These are phyloP conservation scores for Gossypium sturtianum DNA, from an alignment of 345 rosid species.

Conservation along the genomic window DNA sequence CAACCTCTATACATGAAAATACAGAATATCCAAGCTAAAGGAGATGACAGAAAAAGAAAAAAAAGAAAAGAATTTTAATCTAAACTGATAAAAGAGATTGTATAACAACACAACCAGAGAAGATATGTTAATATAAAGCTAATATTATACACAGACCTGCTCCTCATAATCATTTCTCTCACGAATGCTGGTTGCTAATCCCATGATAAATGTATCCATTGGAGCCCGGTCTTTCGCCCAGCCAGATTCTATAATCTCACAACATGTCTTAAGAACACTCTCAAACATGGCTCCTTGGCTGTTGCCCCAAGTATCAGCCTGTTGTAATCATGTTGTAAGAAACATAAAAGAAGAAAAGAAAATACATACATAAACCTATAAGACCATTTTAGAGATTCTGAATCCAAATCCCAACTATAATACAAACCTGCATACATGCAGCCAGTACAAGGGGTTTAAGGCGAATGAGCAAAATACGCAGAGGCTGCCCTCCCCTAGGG, in stretches of 20 bases:
- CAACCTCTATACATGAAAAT: neutral
- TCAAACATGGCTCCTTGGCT: conserved; percentile 83
- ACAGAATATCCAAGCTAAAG: neutral
- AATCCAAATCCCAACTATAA: conserved; percentile 12
- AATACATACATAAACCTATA: neutral
- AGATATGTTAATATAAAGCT: neutral
- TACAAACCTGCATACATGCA: conserved; percentile 76
- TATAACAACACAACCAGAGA: neutral
- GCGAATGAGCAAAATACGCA: conserved; percentile 92
- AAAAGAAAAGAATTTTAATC: neutral
- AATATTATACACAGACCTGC: conserved; percentile 45
- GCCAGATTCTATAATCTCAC: conserved; percentile 85
- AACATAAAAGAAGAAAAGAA: neutral
- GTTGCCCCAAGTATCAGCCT: conserved; percentile 81
- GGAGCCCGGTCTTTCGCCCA: conserved; percentile 96
- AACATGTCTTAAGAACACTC: conserved; percentile 70
- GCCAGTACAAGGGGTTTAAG: conserved; percentile 84
- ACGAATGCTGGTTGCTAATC: conserved; percentile 80
- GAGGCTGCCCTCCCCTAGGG: conserved; percentile 85
- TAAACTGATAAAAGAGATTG: neutral
- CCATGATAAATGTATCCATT: conserved; percentile 90
- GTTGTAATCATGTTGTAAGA: conserved; percentile 21
- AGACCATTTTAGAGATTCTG: neutral
- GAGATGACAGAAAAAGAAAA: neutral
- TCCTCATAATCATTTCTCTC: conserved; percentile 91